These are phyloP conservation scores for Pythium myriotylum DNA, from an alignment of 352 stramenopile species.

Conservation along the genomic window DNA sequence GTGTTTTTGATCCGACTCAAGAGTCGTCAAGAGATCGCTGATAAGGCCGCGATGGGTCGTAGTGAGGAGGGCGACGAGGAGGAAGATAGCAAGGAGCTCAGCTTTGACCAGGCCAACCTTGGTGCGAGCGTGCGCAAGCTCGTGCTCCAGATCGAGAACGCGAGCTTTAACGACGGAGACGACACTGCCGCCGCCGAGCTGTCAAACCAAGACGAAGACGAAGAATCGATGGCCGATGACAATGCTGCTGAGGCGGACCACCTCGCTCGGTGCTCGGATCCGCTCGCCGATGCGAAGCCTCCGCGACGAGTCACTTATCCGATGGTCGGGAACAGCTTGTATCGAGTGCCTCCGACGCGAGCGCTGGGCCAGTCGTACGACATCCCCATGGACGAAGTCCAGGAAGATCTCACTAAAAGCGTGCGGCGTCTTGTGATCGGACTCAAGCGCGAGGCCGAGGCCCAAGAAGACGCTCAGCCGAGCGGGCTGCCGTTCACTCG, in stretches of 20 bases:
- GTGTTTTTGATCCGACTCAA: slow-evolving; percentile 9
- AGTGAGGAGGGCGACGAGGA: slow-evolving; percentile 10
- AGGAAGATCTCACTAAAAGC: slow-evolving; percentile 71
- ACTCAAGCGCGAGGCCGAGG: slow-evolving; percentile 70
- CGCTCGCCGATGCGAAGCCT: slow-evolving; percentile 1
- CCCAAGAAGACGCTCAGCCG: slow-evolving; percentile 19
- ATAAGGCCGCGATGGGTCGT: not conserved
- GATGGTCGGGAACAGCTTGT: slow-evolving; percentile 2
- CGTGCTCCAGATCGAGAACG: slow-evolving; percentile 51
- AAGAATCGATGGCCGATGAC: no score
- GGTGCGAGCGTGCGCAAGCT: slow-evolving; percentile 50
- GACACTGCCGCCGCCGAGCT: slow-evolving; percentile 11
- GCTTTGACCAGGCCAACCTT: slow-evolving; percentile 50
- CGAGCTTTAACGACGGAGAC: slow-evolving; percentile 33
- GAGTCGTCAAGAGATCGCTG: not conserved
- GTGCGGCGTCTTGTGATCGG: slow-evolving; percentile 77
- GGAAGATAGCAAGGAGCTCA: slow-evolving; percentile 29
- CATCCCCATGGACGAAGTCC: slow-evolving; percentile 48
- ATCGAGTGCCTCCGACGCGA: not conserved
- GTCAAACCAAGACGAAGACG: slow-evolving; percentile 51
- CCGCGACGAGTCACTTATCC: slow-evolving; percentile 16
- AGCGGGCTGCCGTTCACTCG: slow-evolving; percentile 26
- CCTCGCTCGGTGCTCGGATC: slow-evolving; percentile 11
- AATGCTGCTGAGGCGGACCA: slow-evolving; percentile 11
- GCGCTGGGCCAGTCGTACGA: slow-evolving; percentile 21